These are phyloP conservation scores for Mortierella sp. DNA, from an alignment of 371 early-diverging fungal species.

Conservation along the genomic window DNA sequence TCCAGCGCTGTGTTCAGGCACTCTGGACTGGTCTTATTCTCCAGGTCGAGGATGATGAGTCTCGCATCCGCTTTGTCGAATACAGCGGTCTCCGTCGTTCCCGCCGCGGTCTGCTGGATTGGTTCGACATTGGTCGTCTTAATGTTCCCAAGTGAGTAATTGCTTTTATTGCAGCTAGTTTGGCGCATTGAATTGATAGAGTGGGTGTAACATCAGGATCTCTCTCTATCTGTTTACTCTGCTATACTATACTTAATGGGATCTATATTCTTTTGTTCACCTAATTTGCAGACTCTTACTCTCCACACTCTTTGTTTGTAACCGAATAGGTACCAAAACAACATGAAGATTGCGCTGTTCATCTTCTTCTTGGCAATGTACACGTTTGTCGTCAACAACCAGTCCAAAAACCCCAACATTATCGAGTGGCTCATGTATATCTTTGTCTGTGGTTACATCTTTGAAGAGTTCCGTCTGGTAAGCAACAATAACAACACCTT, in stretches of 20 bases:
- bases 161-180: neutral
- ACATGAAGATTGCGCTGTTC: slow-evolving; percentile 54
- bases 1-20: slow-evolving; percentile 59
- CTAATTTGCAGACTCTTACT: neutral
- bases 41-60: slow-evolving; percentile 52
- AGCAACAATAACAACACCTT: neutral
- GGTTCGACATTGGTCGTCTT: slow-evolving; percentile 53
- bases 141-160: slow-evolving; percentile 55
- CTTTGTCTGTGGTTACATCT: slow-evolving; percentile 53
- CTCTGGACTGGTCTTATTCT: slow-evolving; percentile 59
- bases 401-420: slow-evolving; percentile 21
- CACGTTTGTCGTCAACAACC: slow-evolving; percentile 52
- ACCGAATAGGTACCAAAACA: slow-evolving; percentile 53
- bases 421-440: slow-evolving; percentile 52
- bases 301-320: neutral
- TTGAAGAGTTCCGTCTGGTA: slow-evolving; percentile 60
- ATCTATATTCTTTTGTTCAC: neutral
- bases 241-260: too few relatives aligned
- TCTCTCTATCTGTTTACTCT: too few relatives aligned
- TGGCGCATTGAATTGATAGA: too few relatives aligned
- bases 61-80: slow-evolving; percentile 53
- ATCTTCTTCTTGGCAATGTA: slow-evolving; percentile 56
- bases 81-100: slow-evolving; percentile 47
- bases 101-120: slow-evolving; percentile 36
- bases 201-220: neutral